Conservation (phyloP, 331 rosid species). For the Telfairia occidentalis region DNA sequence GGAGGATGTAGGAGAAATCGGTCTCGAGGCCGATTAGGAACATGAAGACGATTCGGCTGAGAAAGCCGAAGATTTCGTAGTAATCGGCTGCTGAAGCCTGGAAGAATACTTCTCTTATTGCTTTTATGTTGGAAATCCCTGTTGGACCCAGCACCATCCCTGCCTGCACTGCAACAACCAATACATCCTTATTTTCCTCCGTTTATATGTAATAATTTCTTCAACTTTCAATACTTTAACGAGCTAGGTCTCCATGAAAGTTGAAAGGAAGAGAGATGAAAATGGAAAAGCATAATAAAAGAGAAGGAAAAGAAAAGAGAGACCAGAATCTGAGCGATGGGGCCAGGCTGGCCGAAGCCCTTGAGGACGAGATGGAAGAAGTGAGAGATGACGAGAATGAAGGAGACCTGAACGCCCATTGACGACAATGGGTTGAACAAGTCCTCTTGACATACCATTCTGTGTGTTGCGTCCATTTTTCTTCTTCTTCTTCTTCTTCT, state of each 20-base stretch:
- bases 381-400: slow-evolving; percentile 88
- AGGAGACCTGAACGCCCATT: slow-evolving; percentile 75
- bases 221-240: no score
- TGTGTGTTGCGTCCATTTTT: slow-evolving; percentile 67
- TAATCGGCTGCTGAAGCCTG: slow-evolving; percentile 57
- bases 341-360: slow-evolving; percentile 76
- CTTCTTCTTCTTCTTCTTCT: background rate
- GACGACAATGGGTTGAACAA: slow-evolving; percentile 62
- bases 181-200: no score
- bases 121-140: slow-evolving; percentile 42
- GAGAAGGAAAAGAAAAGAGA: background rate
- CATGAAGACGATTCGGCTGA: slow-evolving; percentile 79
- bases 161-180: slow-evolving; percentile 60
- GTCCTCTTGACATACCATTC: slow-evolving; percentile 47
- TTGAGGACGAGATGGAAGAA: slow-evolving; percentile 67
- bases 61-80: slow-evolving; percentile 74
- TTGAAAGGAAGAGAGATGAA: no score
- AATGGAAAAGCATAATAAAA: no score
- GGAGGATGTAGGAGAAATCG: slow-evolving; percentile 30
- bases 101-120: slow-evolving; percentile 32
- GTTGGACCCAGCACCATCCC: slow-evolving; percentile 73
- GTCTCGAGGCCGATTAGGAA: slow-evolving; percentile 72
- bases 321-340: slow-evolving; percentile 77
- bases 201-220: no score
- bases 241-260: no score